Evolutionary conservation across 169 alveolate species (phyloP).

Genomic region (Plasmodium knowlesi): DNA sequence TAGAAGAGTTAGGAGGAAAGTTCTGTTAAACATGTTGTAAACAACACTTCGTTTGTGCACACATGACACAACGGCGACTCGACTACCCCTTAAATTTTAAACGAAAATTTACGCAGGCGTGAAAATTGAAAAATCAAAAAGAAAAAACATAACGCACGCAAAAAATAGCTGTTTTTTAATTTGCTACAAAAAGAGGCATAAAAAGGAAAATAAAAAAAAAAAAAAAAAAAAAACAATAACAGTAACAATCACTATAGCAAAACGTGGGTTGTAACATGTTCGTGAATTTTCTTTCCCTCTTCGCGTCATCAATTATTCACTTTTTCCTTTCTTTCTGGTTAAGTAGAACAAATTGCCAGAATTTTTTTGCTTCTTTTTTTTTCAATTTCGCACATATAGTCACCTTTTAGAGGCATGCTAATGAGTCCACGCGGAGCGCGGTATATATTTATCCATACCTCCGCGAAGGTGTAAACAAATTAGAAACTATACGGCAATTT

Average conservation of each 20-base stretch:
- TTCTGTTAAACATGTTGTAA: constrained; percentile 18
- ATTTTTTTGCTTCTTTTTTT: not conserved
- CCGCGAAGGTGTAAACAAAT: not conserved
- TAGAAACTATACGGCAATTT: not conserved
- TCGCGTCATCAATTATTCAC: not conserved
- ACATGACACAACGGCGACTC: constrained; percentile 37
- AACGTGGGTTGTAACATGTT: not conserved
- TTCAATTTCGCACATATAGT: not conserved
- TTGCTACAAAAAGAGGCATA: not conserved
- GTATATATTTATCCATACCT: not conserved
- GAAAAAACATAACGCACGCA: not conserved
- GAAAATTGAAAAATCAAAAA: not conserved
- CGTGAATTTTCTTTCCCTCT: not conserved
- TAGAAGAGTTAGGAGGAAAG: not conserved
- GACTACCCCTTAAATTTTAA: constrained; percentile 1
- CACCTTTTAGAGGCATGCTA: not conserved
- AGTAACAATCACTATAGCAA: not conserved
- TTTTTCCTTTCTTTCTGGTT: not conserved
- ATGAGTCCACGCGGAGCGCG: not conserved
- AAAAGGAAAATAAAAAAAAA: not conserved
- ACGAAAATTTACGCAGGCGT: constrained; percentile 11
- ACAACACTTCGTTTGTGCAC: constrained; percentile 53
- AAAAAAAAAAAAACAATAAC: not conserved
- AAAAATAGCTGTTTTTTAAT: not conserved
- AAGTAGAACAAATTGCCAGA: not conserved